These are phyloP conservation scores for Dactylellina parvicollis DNA, from an alignment of 2,329 filamentous ascomycete species.

Conservation along the genomic window DNA sequence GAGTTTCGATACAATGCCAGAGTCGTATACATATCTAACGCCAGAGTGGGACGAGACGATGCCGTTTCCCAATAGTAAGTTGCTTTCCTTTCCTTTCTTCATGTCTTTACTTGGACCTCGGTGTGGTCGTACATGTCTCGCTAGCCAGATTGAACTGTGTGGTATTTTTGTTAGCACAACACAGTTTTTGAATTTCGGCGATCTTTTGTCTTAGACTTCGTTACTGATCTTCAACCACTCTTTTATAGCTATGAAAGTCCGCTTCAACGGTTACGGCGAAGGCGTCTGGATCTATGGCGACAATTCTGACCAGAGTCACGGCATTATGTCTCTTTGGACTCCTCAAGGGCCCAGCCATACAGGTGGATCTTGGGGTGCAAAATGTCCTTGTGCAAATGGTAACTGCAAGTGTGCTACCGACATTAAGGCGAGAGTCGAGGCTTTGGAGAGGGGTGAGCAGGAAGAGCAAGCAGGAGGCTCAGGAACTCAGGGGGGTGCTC, in stretches of 20 bases:
- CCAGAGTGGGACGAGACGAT: constrained; percentile 55
- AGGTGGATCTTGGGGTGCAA: constrained; percentile 28
- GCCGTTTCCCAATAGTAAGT: constrained; percentile 54
- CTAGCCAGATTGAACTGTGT: background rate
- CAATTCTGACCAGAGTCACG: constrained; percentile 47
- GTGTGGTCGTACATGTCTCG: background rate
- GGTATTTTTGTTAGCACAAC: constrained; percentile 21
- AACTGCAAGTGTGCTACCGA: constrained; percentile 22
- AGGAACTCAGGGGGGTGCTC: background rate
- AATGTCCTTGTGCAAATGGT: constrained; percentile 32
- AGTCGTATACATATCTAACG: constrained; percentile 54
- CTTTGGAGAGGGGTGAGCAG: constrained; percentile 20
- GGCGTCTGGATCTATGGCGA: constrained; percentile 51
- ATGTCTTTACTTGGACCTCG: background rate
- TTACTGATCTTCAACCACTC: constrained; percentile 10
- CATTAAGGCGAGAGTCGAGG: constrained; percentile 21
- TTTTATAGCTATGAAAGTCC: constrained; percentile 45
- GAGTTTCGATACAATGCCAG: constrained; percentile 45
- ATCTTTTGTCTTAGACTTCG: background rate
- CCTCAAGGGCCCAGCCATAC: constrained; percentile 41
- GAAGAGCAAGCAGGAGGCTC: background rate
- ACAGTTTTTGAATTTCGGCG: background rate
- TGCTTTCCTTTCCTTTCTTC: background rate
- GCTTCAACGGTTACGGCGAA: constrained; percentile 48
- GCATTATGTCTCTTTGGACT: constrained; percentile 38